Evolutionary conservation across 768 basidiomycete genomes (phyloP).

Genomic region (Termitomyces sp.): DNA sequence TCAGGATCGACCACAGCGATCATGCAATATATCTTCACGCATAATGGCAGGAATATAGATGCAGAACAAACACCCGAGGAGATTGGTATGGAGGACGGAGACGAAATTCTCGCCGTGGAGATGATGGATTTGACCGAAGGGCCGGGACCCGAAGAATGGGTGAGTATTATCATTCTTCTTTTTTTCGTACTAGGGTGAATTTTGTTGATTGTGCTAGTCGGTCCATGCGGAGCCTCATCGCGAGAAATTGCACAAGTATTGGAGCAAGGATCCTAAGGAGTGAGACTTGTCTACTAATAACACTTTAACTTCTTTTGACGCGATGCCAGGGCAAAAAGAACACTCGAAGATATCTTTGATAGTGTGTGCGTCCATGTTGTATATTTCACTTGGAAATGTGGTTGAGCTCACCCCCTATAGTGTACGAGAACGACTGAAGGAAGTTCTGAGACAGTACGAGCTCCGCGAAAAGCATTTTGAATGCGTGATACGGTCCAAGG

Average conservation of each 20-base stretch:
- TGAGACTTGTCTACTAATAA: constrained; percentile 26
- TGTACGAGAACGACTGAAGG: constrained; percentile 81
- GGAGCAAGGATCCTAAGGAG: constrained; percentile 74
- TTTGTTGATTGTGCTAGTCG: constrained; percentile 35
- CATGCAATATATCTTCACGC: constrained; percentile 83
- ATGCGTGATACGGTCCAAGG: constrained; percentile 88
- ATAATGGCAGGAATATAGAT: constrained; percentile 75
- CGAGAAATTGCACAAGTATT: constrained; percentile 75
- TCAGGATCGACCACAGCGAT: constrained; percentile 33
- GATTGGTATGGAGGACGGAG: constrained; percentile 80
- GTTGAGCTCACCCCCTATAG: constrained; percentile 31
- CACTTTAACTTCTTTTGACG: constrained; percentile 4
- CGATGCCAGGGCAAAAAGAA: constrained; percentile 55
- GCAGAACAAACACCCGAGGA: constrained; percentile 84
- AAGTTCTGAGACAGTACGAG: constrained; percentile 83
- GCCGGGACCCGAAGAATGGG: constrained; percentile 56
- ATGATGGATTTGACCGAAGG: constrained; percentile 85
- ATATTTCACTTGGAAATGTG: background rate
- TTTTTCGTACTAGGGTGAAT: background rate
- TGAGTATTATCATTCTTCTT: constrained; percentile 27
- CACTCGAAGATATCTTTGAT: constrained; percentile 82
- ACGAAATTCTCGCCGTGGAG: constrained; percentile 86
- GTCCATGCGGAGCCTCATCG: constrained; percentile 58
- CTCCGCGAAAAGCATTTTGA: constrained; percentile 90
- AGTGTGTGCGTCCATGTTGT: constrained; percentile 54